Evolutionary conservation across 805 yeast genomes (phyloP).

Genomic region (Suhomyces prunicola): DNA sequence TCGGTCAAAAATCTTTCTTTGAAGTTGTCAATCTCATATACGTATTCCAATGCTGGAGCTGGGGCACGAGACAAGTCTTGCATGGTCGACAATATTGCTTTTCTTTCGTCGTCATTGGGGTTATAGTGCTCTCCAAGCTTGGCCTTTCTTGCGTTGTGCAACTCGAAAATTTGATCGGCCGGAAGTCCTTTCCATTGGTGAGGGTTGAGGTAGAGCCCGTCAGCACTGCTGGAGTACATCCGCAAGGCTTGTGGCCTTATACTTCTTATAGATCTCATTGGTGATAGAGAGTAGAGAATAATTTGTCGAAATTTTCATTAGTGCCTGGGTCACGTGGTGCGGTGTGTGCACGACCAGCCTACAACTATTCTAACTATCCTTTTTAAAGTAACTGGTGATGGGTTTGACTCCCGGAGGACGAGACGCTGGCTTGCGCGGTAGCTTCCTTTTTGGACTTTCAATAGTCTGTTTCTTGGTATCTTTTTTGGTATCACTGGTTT

Average conservation of each 20-base stretch:
- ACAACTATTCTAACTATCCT: background rate
- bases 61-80: slow-evolving; percentile 24
- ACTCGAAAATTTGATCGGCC: slow-evolving; percentile 56
- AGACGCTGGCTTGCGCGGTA: slow-evolving; percentile 1
- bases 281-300: background rate
- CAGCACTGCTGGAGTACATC: slow-evolving; percentile 8
- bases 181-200: slow-evolving; percentile 69
- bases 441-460: background rate
- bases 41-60: slow-evolving; percentile 37
- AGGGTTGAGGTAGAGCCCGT: slow-evolving; percentile 55
- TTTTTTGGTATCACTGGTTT: background rate
- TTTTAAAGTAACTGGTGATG: background rate
- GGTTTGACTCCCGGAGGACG: background rate
- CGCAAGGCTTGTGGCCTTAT: slow-evolving; percentile 7
- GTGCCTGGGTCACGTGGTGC: background rate
- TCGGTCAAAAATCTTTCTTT: slow-evolving; percentile 42
- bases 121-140: slow-evolving; percentile 51
- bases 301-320: slow-evolving; percentile 4
- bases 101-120: slow-evolving; percentile 64
- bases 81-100: slow-evolving; percentile 50
- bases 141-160: slow-evolving; percentile 58
- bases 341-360: background rate
- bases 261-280: slow-evolving; percentile 8
- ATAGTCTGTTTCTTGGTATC: background rate
- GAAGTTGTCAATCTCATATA: slow-evolving; percentile 41